Base-by-base conservation (phyloP, 1,284 basidiomycete species). In the Ceratobasidium sp. region DNA sequence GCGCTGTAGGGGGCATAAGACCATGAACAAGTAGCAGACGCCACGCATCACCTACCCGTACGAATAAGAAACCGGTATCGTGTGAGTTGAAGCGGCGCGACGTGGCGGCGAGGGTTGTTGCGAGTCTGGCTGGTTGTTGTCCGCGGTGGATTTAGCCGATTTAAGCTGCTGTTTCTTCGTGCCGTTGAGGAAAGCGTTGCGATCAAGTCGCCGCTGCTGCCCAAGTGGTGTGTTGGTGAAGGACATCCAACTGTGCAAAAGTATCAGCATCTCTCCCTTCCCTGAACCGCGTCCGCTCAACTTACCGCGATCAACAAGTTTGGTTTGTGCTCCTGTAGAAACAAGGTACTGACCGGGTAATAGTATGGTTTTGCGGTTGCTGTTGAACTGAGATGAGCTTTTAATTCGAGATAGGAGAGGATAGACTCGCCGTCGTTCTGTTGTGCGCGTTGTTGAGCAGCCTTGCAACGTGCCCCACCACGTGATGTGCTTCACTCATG, bases 171-270 rank as follows among this genome's bases (percentile, higher is more conserved):
- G 68, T 41, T 70, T 85, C 38, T 86, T 83, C 64, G 85, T 87
- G 86, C 92, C 93, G 80, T 90, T 91, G 83, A 93, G 89, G 83
- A 94, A 94, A 77, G 92, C 88, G 83, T 88, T 86, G 84, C 91
- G 92, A 88, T 93, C 92, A 83, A 93, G 89, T 87, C 93, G 90
- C 89, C 91, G 92, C 87, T 90, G 91, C 90, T 93, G 91, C 86
- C 91, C 91, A 81, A 94, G 86, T 77, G 93, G 92, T 84, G 92
- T 94, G 84, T 90, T 89, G 84, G 92, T 89, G 90, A 94, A 94
- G 85, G 93, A 94, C 93, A 94, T 94, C 67, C 68, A 71, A 67
- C 74, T 76, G 30, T 60, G 64, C 62, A 48, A 67, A 46, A 59
- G 35, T 30, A n/a, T 76, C 35, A 67, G 74, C 62, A 54, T 30